Evolutionary conservation across 768 basidiomycete genomes (phyloP).

Genomic region (Trametes meyenii): DNA sequence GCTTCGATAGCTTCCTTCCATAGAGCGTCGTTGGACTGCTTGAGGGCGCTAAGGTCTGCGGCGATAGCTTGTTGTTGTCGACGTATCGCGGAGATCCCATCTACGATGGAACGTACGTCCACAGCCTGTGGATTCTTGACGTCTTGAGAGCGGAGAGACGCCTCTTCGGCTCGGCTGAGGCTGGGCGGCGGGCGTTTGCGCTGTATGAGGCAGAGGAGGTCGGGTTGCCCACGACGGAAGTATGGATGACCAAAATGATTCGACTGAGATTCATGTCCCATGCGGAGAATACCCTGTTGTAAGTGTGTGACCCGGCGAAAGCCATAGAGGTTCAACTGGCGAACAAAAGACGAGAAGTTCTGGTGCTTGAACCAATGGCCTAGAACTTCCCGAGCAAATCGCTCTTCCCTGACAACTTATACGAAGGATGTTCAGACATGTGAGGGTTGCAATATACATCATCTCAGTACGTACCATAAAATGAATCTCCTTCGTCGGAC

Average conservation of each 20-base stretch:
- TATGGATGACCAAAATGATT: conserved; percentile 92
- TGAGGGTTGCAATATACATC: not conserved
- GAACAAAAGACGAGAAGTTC: conserved; percentile 92
- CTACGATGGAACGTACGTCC: conserved; percentile 79
- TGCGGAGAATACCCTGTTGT: conserved; percentile 90
- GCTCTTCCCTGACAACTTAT: conserved; percentile 87
- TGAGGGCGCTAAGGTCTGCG: conserved; percentile 84
- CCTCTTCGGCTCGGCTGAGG: conserved; percentile 35
- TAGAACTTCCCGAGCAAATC: conserved; percentile 85
- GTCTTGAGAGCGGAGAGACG: conserved; percentile 22
- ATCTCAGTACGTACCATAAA: conserved; percentile 65
- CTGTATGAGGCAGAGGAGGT: conserved; percentile 84
- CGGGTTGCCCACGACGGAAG: conserved; percentile 88
- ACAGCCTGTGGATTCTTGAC: conserved; percentile 52
- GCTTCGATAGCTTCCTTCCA: conserved; percentile 90
- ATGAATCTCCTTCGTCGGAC: conserved; percentile 89
- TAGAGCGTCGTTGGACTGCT: conserved; percentile 80
- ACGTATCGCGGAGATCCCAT: conserved; percentile 83
- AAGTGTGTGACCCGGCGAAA: conserved; percentile 95
- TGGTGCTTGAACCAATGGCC: conserved; percentile 98
- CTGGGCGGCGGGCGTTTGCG: conserved; percentile 65
- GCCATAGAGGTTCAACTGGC: conserved; percentile 95
- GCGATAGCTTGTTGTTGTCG: conserved; percentile 91
- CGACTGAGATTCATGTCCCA: conserved; percentile 76
- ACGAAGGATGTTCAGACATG: not conserved